These are phyloP conservation scores for Rhodosporidiobolus sp. DNA, from an alignment of 768 basidiomycete genomes.

Conservation along the genomic window DNA sequence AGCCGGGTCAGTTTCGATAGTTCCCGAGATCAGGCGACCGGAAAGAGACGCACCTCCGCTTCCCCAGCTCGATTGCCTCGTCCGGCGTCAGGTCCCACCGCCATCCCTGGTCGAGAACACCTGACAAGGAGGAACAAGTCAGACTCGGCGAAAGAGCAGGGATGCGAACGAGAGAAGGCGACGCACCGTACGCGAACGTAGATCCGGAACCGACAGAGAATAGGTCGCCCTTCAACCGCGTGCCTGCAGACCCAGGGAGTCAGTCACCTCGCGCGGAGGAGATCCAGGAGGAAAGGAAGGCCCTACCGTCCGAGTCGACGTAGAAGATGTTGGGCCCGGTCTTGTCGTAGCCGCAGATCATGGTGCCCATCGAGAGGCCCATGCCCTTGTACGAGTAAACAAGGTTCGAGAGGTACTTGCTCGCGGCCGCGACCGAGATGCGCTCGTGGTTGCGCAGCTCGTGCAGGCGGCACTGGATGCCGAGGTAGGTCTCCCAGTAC, in stretches of 20 bases:
- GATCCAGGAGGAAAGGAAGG: not conserved
- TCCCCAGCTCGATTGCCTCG: conserved; percentile 91
- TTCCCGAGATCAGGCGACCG: conserved; percentile 78
- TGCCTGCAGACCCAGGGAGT: conserved; percentile 50
- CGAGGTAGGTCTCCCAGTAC: conserved; percentile 98
- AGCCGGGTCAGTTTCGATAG: no score
- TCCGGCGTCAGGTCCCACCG: conserved; percentile 83
- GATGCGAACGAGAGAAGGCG: no score
- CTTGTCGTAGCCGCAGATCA: conserved; percentile 99
- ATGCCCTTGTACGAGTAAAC: conserved; percentile 98
- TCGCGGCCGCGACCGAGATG: conserved; percentile 98
- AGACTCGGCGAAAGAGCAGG: conserved; percentile 63
- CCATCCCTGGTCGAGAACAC: conserved; percentile 94
- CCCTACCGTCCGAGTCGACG: conserved; percentile 79
- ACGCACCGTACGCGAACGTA: conserved; percentile 90
- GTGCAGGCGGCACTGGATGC: conserved; percentile 93
- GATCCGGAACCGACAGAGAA: conserved; percentile 98
- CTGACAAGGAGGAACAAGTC: conserved; percentile 45
- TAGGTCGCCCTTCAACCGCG: conserved; percentile 90
- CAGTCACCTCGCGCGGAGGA: not conserved
- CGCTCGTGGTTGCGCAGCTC: conserved; percentile 92
- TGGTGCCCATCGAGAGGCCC: conserved; percentile 99
- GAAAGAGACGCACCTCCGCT: conserved; percentile 80
- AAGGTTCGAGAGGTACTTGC: conserved; percentile 94
- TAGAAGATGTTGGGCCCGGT: conserved; percentile 94